Evolutionary conservation across 1,139 yeast species (phyloP), one percentile per base, ranked within the genome.

Genomic region (Kurtzmaniella natalensis): DNA sequence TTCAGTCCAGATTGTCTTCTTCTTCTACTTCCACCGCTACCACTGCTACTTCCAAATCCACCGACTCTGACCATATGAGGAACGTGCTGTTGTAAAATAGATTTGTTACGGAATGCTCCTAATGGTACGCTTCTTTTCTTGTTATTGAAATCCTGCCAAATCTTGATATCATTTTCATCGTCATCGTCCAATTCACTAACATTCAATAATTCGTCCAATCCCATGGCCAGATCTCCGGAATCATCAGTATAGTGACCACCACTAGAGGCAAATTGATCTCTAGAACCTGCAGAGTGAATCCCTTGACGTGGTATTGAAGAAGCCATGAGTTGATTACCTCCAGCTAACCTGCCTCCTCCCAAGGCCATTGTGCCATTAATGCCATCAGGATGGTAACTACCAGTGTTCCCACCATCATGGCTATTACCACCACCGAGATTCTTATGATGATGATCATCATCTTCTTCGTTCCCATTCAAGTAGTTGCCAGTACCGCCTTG

Each of bases 61-160:
- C 28, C 25, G 34, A 9, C 42, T 37, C 31, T 28, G 10, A 22
- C 35, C 37, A 29, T 30, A 28, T 29, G 36, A 17, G 37, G 29
- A 14, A 28, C 21, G 21, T 18, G 25, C 25, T 32, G 37, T 29
- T 63, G 62, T 25, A 67, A 47, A 18, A 72, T 55, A 5, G 88
- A 85, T 50, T 86, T 82, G 57, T 87, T 88, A 48, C 96, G 69
- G 54, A 88, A 88, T 1, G 96, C 96, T 5, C 94, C 86, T 27
- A 88, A 60, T 2, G 96, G 96, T 7, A 86, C 85, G 40, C 75
- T 74, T 30, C 75, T 72, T 45, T 76, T 74, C 43, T 67, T 71
- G n/a, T n/a, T n/a, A 48, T 73, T 64, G 53, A 72, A 67, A 54
- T 72, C 76, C 48, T 78, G 46, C 82, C 79, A 67, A 38, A 70